Evolutionary conservation across 2,329 filamentous ascomycete species (phyloP).

Genomic region (Aspergillus versicolor): DNA sequence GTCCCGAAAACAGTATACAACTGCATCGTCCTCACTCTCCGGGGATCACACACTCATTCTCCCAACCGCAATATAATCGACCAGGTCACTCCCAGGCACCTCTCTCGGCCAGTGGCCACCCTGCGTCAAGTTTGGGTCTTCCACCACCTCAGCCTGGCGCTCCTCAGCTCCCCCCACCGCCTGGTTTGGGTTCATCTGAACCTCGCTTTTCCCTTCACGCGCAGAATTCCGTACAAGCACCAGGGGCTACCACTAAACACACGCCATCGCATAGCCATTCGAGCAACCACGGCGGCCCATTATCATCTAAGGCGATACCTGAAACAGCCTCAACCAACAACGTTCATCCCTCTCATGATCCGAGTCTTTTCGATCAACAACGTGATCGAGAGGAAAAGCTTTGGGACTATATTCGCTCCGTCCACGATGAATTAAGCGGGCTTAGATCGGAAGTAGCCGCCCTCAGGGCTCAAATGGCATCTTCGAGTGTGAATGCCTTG

Average conservation of each 20-base stretch:
- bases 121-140: slow-evolving; percentile 30
- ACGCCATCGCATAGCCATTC: slow-evolving; percentile 35
- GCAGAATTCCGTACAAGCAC: slow-evolving; percentile 34
- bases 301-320: slow-evolving; percentile 25
- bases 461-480: slow-evolving; percentile 41
- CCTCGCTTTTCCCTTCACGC: slow-evolving; percentile 43
- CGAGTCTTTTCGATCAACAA: slow-evolving; percentile 27
- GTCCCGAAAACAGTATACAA: slow-evolving; percentile 33
- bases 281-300: slow-evolving; percentile 32
- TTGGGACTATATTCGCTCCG: slow-evolving; percentile 44
- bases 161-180: slow-evolving; percentile 46
- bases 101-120: slow-evolving; percentile 20
- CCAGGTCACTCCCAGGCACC: slow-evolving; percentile 22
- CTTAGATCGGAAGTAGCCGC: slow-evolving; percentile 44
- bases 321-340: slow-evolving; percentile 26
- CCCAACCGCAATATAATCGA: slow-evolving; percentile 34
- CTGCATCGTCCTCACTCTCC: slow-evolving; percentile 46
- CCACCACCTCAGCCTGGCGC: slow-evolving; percentile 39
- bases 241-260: slow-evolving; percentile 36
- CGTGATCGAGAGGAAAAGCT: slow-evolving; percentile 41
- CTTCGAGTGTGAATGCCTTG: slow-evolving; percentile 25
- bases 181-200: slow-evolving; percentile 43
- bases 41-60: slow-evolving; percentile 42
- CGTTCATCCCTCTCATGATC: slow-evolving; percentile 21
- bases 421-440: slow-evolving; percentile 42